Percentiles rank a stretch among this genome's conserved stretches.
Evolutionary conservation across 1,139 yeast genomes (phyloP).

Genomic region (Scheffersomyces titani): DNA sequence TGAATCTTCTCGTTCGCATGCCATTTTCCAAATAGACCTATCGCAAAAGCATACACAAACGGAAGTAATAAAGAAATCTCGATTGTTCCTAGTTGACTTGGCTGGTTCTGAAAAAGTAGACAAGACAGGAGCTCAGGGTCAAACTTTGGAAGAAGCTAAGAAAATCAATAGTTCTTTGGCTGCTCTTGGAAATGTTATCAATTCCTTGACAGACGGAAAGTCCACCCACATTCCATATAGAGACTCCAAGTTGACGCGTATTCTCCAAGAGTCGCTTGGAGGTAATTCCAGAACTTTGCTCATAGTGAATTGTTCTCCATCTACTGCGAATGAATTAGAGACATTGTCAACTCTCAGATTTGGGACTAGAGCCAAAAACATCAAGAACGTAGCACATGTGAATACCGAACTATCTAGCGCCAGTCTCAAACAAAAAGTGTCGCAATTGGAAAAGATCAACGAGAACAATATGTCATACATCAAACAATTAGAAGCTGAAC

Average conservation of each 20-base stretch:
- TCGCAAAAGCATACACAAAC: constrained; percentile 57
- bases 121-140: constrained; percentile 78
- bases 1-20: constrained; percentile 80
- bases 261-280: constrained; percentile 82
- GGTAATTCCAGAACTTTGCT: constrained; percentile 85
- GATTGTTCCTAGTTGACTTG: constrained; percentile 75
- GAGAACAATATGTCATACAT: constrained; percentile 46
- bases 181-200: constrained; percentile 78
- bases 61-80: constrained; percentile 65
- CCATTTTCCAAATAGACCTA: constrained; percentile 70
- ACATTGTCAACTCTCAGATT: constrained; percentile 78
- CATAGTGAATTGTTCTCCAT: constrained; percentile 78
- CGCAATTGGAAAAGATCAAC: constrained; percentile 49
- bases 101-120: constrained; percentile 91
- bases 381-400: constrained; percentile 67
- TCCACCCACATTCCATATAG: constrained; percentile 74
- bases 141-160: constrained; percentile 78
- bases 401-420: constrained; percentile 67
- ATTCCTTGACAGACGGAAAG: constrained; percentile 71
- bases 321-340: constrained; percentile 60
- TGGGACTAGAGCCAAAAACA: constrained; percentile 76
- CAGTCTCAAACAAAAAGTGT: constrained; percentile 53
- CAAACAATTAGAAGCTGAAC: constrained; percentile 52
- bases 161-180: constrained; percentile 80
- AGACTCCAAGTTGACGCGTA: constrained; percentile 81